Evolutionary conservation across 179 eudicot genomes (phyloP), one percentile per base, ranked within the genome.

Genomic region (Spinacia oleracea): DNA sequence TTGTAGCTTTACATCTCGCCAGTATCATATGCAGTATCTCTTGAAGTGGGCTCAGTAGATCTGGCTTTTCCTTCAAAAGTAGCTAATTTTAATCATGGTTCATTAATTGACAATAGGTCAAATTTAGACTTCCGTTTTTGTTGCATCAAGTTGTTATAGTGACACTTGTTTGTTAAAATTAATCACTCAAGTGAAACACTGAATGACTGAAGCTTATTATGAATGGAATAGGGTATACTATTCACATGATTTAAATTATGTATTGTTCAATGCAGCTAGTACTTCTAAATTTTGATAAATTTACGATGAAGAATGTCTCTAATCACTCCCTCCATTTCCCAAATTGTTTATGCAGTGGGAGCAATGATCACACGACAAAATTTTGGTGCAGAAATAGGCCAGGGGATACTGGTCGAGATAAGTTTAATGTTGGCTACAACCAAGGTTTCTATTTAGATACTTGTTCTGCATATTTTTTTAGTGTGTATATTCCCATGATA

Each of bases 361-460:
- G 99, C 87, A 88, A 90, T 86, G 99, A 96, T 81, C 91, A 92
- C 78, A 87, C 98, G 40, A 96, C 99, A 82, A 93, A 92, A 74
- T 96, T 96, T 82, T 96, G 99, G 99, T 90, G 96, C 87, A 91
- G 99, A 96, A 96, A 96, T 83, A 89, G 99, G 86, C 99, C 99
- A 32, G 99, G 99, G 64, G 99, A 96, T 81, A 83, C 93, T 74
- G 91, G 87, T 75, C 97, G 96, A 75, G 99, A 96, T 78, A 96
- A 90, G 81, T 89, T 86, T 69, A 91, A 75, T 76, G 81, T 67
- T 18, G 96, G 93, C 62, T 88, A 85, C 70, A 87, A 82, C 73
- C 97, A 89, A 89, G 98, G 97, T 95, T 67, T 23, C 63, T 58
- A 2, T 81, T 31, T 60, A 8, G 48, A n/a, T 23, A 46, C 55